Conservation (phyloP, 2,329 filamentous ascomycete species). For the Diplodia intermedia region DNA sequence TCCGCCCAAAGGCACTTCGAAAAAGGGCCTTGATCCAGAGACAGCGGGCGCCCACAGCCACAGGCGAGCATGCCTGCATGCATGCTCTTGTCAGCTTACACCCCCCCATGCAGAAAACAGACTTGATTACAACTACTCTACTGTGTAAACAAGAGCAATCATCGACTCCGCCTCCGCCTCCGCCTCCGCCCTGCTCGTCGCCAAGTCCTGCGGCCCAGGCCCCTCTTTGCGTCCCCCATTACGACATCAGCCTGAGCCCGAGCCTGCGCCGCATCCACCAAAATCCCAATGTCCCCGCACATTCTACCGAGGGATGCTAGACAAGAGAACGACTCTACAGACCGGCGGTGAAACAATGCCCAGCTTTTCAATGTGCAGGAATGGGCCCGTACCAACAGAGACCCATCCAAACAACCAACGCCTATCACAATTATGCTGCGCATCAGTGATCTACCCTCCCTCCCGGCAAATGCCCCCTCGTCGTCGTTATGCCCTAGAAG, state of each 20-base stretch:
- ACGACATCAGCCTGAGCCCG: not conserved
- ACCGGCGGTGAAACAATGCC: conserved; percentile 2
- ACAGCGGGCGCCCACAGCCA: no score
- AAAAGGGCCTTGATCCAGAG: no score
- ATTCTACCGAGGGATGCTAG: no score
- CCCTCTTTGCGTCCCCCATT: not conserved
- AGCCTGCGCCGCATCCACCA: no score
- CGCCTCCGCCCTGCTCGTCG: not conserved
- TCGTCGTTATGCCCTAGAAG: not conserved
- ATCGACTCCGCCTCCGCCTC: no score
- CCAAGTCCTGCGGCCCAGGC: not conserved
- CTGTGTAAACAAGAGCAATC: not conserved
- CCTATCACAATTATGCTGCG: conserved; percentile 15
- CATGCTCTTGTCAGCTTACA: conserved; percentile 27
- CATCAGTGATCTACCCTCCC: not conserved
- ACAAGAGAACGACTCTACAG: not conserved
- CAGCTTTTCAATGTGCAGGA: conserved; percentile 15
- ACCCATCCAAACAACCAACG: conserved; percentile 18
- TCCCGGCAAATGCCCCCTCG: not conserved
- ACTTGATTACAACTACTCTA: conserved; percentile 19
- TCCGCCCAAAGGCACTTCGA: no score
- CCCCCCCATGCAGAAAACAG: not conserved
- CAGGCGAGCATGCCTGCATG: not conserved
- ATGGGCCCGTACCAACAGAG: no score
- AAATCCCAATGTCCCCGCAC: no score